Percentiles rank a stretch among this genome's conserved stretches.
Conservation (phyloP, 1,284 basidiomycete species). For the Afroboletus lepidellus region DNA sequence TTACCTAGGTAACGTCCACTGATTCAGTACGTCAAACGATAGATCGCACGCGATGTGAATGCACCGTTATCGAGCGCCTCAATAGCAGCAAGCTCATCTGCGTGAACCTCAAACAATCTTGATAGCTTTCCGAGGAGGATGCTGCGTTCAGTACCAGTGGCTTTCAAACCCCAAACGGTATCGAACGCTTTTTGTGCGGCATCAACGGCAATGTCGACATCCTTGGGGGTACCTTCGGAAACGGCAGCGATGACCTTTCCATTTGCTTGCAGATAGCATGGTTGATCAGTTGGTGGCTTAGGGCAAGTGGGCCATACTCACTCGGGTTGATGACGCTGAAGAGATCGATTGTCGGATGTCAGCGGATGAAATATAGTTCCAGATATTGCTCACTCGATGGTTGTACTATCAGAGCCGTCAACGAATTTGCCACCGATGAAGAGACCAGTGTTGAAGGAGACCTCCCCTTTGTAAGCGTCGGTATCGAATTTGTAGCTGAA, state of each 20-base stretch:
- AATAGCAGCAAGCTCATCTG: constrained; percentile 60
- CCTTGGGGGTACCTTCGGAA: constrained; percentile 64
- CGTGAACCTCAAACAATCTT: constrained; percentile 56
- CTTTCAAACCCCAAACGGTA: constrained; percentile 54
- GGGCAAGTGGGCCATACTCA: constrained; percentile 20
- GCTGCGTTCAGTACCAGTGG: constrained; percentile 51
- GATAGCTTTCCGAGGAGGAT: constrained; percentile 55
- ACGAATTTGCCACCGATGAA: constrained; percentile 84
- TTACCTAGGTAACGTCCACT: constrained; percentile 44
- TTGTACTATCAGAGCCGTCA: constrained; percentile 61
- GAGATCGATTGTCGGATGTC: constrained; percentile 3
- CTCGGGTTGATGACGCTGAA: constrained; percentile 76
- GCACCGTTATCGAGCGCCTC: constrained; percentile 55
- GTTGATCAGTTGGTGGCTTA: neutral
- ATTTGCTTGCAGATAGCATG: constrained; percentile 44
- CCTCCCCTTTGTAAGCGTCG: constrained; percentile 67
- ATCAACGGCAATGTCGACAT: constrained; percentile 75
- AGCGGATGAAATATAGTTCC: neutral
- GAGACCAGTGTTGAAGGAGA: constrained; percentile 69
- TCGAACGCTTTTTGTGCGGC: constrained; percentile 76
- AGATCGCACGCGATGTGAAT: neutral
- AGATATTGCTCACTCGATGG: constrained; percentile 59
- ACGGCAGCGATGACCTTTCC: constrained; percentile 71
- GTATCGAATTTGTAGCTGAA: constrained; percentile 66
- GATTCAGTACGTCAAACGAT: neutral